Conservation (phyloP, 2,329 filamentous ascomycete species). For the Harringtonia aguacate region DNA sequence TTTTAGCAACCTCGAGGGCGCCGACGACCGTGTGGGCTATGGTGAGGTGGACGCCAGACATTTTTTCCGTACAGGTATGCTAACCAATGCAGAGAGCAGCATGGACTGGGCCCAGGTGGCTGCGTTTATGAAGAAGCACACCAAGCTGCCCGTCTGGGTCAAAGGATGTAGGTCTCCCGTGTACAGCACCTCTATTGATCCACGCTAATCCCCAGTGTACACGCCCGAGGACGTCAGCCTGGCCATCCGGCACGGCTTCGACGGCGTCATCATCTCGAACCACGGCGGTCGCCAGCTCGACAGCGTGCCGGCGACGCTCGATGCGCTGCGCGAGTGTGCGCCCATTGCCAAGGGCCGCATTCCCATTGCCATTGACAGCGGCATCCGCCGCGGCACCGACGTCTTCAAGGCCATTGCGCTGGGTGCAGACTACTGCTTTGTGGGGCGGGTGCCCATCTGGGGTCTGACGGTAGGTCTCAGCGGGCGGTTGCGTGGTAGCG, state of each 20-base stretch:
- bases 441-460: slow-evolving; percentile 38
- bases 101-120: slow-evolving; percentile 39
- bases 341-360: slow-evolving; percentile 34
- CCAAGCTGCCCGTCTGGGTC: slow-evolving; percentile 36
- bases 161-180: slow-evolving; percentile 21
- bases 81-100: slow-evolving; percentile 4
- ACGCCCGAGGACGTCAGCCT: slow-evolving; percentile 12
- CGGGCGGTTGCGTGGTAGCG: neutral
- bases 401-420: slow-evolving; percentile 41
- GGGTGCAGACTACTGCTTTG: slow-evolving; percentile 35
- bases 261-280: slow-evolving; percentile 29
- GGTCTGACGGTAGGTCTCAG: slow-evolving; percentile 20
- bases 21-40: neutral
- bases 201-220: too few relatives aligned
- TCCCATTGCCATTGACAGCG: slow-evolving; percentile 34
- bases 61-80: neutral
- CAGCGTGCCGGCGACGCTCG: slow-evolving; percentile 30
- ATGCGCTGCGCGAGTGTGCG: slow-evolving; percentile 31
- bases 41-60: neutral
- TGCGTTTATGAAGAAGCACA: slow-evolving; percentile 33
- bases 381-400: slow-evolving; percentile 35
- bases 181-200: too few relatives aligned
- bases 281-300: slow-evolving; percentile 37
- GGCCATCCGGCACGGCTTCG: slow-evolving; percentile 5
- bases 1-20: neutral